These are phyloP conservation scores for Volvox africanus DNA, from an alignment of 139 green algal genomes.

Conservation along the genomic window DNA sequence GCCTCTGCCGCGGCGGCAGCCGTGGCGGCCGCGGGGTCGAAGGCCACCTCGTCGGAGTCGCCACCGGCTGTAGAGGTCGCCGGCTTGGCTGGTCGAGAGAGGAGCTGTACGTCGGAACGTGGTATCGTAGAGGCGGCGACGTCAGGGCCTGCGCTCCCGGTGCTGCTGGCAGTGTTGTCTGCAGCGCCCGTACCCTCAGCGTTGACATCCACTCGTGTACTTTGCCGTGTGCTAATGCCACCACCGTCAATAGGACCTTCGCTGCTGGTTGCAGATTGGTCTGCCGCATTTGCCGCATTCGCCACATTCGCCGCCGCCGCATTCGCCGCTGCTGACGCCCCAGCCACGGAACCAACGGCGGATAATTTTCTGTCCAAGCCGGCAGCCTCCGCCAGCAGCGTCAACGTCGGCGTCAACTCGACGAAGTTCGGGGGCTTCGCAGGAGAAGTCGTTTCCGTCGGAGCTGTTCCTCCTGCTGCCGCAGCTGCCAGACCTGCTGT, in stretches of 20 bases:
- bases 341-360: no score
- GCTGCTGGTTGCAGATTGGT: no score
- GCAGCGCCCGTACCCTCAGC: neutral
- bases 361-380: neutral
- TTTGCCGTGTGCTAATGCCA: no score
- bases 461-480: neutral
- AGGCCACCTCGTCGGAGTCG: neutral
- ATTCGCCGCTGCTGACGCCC: neutral
- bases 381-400: neutral
- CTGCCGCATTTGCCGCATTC: neutral
- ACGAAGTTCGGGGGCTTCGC: no score
- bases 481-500: neutral
- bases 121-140: neutral
- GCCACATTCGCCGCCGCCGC: neutral
- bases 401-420: neutral
- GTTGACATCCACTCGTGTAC: no score
- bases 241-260: no score
- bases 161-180: neutral
- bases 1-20: constrained; percentile 3
- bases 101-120: neutral
- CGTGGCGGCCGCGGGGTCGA: constrained; percentile 31
- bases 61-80: neutral
- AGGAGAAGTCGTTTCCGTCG: neutral
- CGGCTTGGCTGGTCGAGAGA: neutral
- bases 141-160: neutral